Base-by-base conservation (phyloP, 306 rosid genomes). In the Pachyrhizus erosus region DNA sequence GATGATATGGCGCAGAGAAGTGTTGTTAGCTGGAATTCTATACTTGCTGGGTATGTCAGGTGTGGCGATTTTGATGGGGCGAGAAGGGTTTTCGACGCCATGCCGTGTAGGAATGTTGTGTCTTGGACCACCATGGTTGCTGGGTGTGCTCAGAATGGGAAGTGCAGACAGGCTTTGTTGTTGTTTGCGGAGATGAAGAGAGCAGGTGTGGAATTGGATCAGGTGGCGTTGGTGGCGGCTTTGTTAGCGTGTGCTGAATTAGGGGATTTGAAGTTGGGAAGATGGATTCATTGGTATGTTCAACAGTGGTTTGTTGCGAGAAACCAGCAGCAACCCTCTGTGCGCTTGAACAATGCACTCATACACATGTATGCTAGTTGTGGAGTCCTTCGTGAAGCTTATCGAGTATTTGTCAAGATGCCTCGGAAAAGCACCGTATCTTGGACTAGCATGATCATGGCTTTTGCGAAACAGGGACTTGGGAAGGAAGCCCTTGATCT, bases 301-400 rank as follows among this genome's bases (percentile, higher is more conserved):
- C 84, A 85, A 7, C 77, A 81, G 78, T 54, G 83, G 70, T 77
- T 88, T 82, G 72, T 66, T 48, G 79, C 48, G 3, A 80, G 54
- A 68, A 66, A 77, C 31, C 61, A n/a, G 11, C 65, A 48, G 23
- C 78, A 80, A 7, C 70, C 87, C 23, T 87, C 82, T 52, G 87
- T 91, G 70, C 89, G 87, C 58, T 70, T 94, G 89, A 79, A 77
- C 88, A 90, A 92, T 81, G 91, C 96, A 11, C 92, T 94, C 65
- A 82, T 94, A n/a, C 97, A 94, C 78, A 94, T 92, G 97, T 91
- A 91, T 70, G 91, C 92, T 5, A 88, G 92, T 64, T 92, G 97
- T 78, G 94, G 94, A 62, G 58, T 86, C 15, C 83, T 84, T 48
- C 92, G 81, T 27, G 92, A 86, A 73, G 97, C 94, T 21, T 71